These are phyloP conservation scores for Rosa hybrid DNA, from an alignment of 331 rosid species.

Conservation along the genomic window DNA sequence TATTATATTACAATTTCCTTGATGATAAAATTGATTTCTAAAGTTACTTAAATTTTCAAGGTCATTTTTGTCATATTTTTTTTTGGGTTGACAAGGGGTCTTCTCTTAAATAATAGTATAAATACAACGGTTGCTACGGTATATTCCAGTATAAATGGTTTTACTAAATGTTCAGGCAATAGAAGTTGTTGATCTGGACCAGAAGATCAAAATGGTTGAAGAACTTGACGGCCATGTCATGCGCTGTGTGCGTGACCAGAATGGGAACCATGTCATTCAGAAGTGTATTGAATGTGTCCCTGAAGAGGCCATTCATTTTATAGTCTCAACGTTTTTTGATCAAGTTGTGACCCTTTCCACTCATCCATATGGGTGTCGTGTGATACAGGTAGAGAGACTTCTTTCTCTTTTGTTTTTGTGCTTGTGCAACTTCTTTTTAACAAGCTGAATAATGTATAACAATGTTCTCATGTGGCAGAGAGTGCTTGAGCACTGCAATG, in stretches of 20 bases:
- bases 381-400: slow-evolving; percentile 67
- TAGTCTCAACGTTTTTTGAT: slow-evolving; percentile 87
- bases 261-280: slow-evolving; percentile 97
- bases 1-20: background rate
- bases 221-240: slow-evolving; percentile 90
- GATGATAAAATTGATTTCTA: background rate
- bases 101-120: background rate
- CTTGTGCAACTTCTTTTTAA: background rate
- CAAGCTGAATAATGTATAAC: slow-evolving; percentile 8
- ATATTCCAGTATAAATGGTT: slow-evolving; percentile 11
- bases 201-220: slow-evolving; percentile 90
- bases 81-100: background rate
- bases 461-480: slow-evolving; percentile 54
- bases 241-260: slow-evolving; percentile 99
- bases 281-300: slow-evolving; percentile 98
- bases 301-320: slow-evolving; percentile 76
- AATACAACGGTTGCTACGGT: background rate
- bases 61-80: background rate
- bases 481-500: slow-evolving; percentile 88
- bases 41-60: background rate
- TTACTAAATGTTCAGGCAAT: slow-evolving; percentile 62
- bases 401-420: slow-evolving; percentile 2
- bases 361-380: slow-evolving; percentile 98
- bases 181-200: slow-evolving; percentile 96
- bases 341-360: slow-evolving; percentile 96